Conservation (phyloP, 768 basidiomycete genomes). For the Collybiopsis luxurians region DNA sequence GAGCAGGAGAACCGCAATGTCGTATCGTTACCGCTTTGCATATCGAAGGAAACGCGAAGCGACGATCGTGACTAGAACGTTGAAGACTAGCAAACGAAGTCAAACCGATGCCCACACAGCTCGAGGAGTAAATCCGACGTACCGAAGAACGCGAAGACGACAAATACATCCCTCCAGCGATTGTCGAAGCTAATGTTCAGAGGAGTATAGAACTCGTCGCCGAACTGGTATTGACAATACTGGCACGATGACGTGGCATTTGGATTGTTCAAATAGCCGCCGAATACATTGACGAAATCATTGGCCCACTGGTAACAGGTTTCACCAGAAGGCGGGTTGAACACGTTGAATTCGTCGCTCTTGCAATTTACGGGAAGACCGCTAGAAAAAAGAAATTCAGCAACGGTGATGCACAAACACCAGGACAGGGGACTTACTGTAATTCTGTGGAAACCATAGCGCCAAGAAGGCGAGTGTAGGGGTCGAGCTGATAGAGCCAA, state of each 20-base stretch:
- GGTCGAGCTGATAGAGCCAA: conserved; percentile 76
- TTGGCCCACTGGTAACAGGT: conserved; percentile 71
- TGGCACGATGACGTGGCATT: conserved; percentile 58
- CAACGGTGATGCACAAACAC: background rate
- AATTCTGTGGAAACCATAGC: conserved; percentile 79
- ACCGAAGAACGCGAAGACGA: conserved; percentile 62
- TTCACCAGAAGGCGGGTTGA: conserved; percentile 72
- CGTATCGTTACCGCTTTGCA: too few relatives aligned
- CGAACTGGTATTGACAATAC: conserved; percentile 69
- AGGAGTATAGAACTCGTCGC: conserved; percentile 69
- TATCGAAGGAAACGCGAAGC: too few relatives aligned
- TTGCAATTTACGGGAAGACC: conserved; percentile 65
- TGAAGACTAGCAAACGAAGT: conserved; percentile 49
- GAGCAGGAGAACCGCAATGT: too few relatives aligned
- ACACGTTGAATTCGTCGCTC: conserved; percentile 64
- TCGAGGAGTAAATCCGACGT: conserved; percentile 16
- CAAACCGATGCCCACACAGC: background rate
- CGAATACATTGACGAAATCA: conserved; percentile 57
- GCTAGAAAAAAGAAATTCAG: conserved; percentile 36
- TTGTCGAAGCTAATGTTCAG: conserved; percentile 62
- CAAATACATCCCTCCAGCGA: conserved; percentile 69
- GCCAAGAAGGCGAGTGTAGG: conserved; percentile 67
- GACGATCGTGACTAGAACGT: conserved; percentile 60
- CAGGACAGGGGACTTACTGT: conserved; percentile 41
- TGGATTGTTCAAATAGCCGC: conserved; percentile 75